phyloP scores from a whole-genome alignment of 768 basidiomycete species.

The Leccinum olivaceopallidum region DNA sequence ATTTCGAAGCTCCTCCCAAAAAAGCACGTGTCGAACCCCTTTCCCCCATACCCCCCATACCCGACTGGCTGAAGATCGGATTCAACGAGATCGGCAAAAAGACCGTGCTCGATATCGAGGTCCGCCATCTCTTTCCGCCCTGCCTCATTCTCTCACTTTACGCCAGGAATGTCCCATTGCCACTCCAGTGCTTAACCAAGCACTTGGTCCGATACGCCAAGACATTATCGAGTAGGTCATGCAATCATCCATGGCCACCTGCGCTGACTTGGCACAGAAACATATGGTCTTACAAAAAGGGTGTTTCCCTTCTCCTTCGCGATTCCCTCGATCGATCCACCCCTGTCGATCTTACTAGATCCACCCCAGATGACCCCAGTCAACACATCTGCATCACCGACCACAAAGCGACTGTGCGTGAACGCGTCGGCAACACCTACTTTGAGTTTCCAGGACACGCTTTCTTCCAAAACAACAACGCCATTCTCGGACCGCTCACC shows the following conservation, averaged over 20 bases:
- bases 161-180: slow-evolving; percentile 89
- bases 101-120: slow-evolving; percentile 89
- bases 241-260: background rate
- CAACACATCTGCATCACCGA: slow-evolving; percentile 82
- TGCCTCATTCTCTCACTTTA: background rate
- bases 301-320: slow-evolving; percentile 87
- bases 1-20: slow-evolving; percentile 80
- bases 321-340: slow-evolving; percentile 61
- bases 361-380: slow-evolving; percentile 41
- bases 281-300: slow-evolving; percentile 77
- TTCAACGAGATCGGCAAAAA: slow-evolving; percentile 81
- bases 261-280: slow-evolving; percentile 49
- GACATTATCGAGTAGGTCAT: slow-evolving; percentile 63
- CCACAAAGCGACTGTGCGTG: slow-evolving; percentile 78
- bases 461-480: slow-evolving; percentile 99
- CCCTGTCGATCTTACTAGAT: slow-evolving; percentile 24
- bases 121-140: slow-evolving; percentile 28
- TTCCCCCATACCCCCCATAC: slow-evolving; percentile 31
- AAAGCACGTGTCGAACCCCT: slow-evolving; percentile 22
- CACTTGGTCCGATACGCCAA: slow-evolving; percentile 58
- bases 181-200: slow-evolving; percentile 74
- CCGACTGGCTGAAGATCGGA: slow-evolving; percentile 82
- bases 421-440: slow-evolving; percentile 74
- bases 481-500: slow-evolving; percentile 83
- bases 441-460: slow-evolving; percentile 88